Conservation (phyloP, 345 rosid species). For the Raphanus raphanistrum region DNA sequence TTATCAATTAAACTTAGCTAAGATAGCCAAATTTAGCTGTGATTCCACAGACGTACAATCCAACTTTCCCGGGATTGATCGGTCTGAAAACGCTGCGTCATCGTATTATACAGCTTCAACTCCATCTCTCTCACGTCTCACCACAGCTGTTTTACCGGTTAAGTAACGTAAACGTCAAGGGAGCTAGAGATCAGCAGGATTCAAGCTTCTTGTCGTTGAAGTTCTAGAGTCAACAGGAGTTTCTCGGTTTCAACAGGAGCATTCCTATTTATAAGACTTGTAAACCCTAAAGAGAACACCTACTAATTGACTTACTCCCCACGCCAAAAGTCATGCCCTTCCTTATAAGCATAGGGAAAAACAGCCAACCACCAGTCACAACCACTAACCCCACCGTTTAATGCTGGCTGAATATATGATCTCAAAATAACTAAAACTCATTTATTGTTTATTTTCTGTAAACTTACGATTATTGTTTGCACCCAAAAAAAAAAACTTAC, state of each 20-base stretch:
- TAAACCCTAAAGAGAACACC: neutral
- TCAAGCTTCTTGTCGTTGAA: neutral
- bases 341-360: slow-evolving; percentile 42
- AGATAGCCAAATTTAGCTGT: neutral
- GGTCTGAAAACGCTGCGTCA: neutral
- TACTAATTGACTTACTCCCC: neutral
- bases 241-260: neutral
- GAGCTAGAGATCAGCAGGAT: neutral
- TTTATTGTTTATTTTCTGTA: neutral
- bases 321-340: neutral
- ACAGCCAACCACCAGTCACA: slow-evolving; percentile 41
- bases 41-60: neutral
- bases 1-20: neutral
- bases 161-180: neutral
- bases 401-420: neutral
- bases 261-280: neutral
- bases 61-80: neutral
- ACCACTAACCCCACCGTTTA: slow-evolving; percentile 41
- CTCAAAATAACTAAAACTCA: neutral
- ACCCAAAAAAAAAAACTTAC: no score
- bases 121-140: neutral
- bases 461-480: neutral
- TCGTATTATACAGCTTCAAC: neutral
- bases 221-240: neutral
- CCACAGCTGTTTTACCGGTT: neutral